Base-by-base conservation (phyloP, 257 asterid genomes). In the Plantago elongata region DNA sequence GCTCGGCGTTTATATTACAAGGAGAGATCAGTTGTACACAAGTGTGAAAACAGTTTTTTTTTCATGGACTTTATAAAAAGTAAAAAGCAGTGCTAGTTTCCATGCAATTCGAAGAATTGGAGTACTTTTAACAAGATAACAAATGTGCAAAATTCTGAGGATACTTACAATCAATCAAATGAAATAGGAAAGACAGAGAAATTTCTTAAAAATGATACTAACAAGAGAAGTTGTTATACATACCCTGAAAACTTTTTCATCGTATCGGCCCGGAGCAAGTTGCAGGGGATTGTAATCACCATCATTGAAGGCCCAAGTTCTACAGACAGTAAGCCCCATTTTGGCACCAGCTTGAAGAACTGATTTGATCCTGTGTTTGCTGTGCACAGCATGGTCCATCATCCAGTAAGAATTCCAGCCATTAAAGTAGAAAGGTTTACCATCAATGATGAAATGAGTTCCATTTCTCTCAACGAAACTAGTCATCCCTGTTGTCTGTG, bases 271-370 rank as follows among this genome's bases (percentile, higher is more conserved):
- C 1, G 83, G 86, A 3, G 86, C 77, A 14, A 75, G 45, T 44
- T 81, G 83, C 44, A 77, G 67, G 3, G 81, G 70, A 1, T 17
- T 27, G 9, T 68, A 44, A 7, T 73, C 81, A 12, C 86, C 86
- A 45, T 81, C 86, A n/a, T 63, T 61, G 57, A 81, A 81, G 9
- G 86, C 86, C 86, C 83, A 81, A 5, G 83, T 75, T 30, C 86
- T 62, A 37, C 83, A 75, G 0, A 81, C 73, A 0, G 79, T 51
- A 15, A 81, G 77, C 1, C 83, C 77, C 3, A 75, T 75, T 0
- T 65, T 69, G 0, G 81, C 76, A 16, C 81, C 78, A 29, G 64
- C 75, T 15, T 61, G 22, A 4, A 75, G 55, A 0, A 72, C 86
- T 4, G 73, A 60, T 0, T 75, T 47, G 10, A 75, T 79, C 57